phyloP scores from a whole-genome alignment of 208 protist genomes.

The Ichthyophonus hoferi region DNA sequence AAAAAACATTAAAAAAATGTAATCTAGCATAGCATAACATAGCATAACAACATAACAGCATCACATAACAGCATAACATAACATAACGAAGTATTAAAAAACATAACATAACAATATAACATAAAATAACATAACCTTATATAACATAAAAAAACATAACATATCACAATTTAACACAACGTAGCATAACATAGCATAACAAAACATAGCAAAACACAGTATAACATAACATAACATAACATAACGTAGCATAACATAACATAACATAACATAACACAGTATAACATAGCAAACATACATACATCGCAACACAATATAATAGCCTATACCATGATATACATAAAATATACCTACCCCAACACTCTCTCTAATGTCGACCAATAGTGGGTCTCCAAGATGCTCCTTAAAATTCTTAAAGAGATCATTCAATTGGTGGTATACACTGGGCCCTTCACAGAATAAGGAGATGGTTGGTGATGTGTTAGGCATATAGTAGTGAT shows the following conservation, averaged over 20 bases:
- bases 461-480: too few relatives aligned
- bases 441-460: too few relatives aligned
- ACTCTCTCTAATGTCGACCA: too few relatives aligned
- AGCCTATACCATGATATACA: too few relatives aligned
- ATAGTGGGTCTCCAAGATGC: too few relatives aligned
- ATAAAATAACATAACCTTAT: too few relatives aligned
- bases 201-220: not conserved
- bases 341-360: too few relatives aligned
- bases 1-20: not conserved
- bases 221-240: not conserved
- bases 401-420: too few relatives aligned
- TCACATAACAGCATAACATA: not conserved
- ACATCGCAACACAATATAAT: not conserved
- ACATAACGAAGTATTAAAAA: not conserved
- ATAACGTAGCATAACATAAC: not conserved
- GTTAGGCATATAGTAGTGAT: too few relatives aligned
- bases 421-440: too few relatives aligned
- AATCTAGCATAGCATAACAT: not conserved
- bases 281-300: not conserved
- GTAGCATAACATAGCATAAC: not conserved
- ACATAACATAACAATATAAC: not conserved
- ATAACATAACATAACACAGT: not conserved
- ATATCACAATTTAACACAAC: not conserved
- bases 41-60: not conserved
- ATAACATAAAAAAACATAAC: too few relatives aligned